These are phyloP conservation scores for Botryotinia globosa DNA, from an alignment of 2,329 filamentous ascomycete species.

Conservation along the genomic window DNA sequence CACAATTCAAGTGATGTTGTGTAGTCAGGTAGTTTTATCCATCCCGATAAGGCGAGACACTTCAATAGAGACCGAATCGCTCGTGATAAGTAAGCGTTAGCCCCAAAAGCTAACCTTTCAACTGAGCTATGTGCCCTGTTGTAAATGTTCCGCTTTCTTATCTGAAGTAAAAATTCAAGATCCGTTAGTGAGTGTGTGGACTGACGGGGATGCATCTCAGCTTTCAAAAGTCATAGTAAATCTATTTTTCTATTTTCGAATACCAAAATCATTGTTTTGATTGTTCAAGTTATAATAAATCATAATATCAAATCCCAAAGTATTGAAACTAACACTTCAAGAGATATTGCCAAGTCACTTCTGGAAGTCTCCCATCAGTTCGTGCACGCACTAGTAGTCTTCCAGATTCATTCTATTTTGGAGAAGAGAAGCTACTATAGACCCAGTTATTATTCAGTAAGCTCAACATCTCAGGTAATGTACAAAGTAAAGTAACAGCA, in stretches of 20 bases:
- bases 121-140: background rate
- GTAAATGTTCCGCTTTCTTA: background rate
- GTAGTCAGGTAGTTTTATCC: background rate
- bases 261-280: background rate
- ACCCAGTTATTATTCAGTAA: background rate
- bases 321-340: background rate
- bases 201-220: background rate
- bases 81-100: background rate
- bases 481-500: background rate
- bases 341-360: background rate
- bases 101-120: background rate
- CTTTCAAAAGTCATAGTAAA: background rate
- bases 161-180: background rate
- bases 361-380: background rate
- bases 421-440: background rate
- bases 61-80: background rate
- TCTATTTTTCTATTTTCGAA: background rate
- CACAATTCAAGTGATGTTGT: background rate
- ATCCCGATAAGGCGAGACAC: background rate
- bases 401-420: background rate
- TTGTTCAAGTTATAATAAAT: background rate
- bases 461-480: background rate
- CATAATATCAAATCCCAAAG: background rate
- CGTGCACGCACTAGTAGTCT: background rate
- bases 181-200: background rate